Conservation (phyloP, 306 rosid genomes). For the Crataegus laevigata region DNA sequence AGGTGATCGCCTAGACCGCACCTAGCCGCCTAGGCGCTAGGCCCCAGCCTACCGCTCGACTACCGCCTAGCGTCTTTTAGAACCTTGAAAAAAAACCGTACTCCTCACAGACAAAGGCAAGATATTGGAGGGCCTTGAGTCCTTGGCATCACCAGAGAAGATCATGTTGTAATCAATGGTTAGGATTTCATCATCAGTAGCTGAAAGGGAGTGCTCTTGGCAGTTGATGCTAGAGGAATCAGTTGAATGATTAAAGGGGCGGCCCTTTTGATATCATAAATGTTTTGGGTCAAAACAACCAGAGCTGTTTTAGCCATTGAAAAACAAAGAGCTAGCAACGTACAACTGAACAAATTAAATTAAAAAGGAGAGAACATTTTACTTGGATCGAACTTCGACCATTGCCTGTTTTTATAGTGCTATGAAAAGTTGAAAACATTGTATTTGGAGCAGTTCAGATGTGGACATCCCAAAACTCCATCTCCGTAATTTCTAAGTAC, state of each 20-base stretch:
- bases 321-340: neutral
- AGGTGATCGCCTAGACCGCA: too few species aligned
- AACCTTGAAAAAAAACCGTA: constrained; percentile 20
- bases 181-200: neutral
- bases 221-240: neutral
- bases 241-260: neutral
- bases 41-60: too few species aligned
- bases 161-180: constrained; percentile 11
- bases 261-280: neutral
- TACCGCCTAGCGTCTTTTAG: too few species aligned
- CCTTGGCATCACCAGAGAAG: constrained; percentile 1
- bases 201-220: neutral
- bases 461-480: neutral
- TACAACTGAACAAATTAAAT: neutral
- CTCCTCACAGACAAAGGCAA: neutral
- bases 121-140: neutral
- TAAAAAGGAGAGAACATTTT: neutral
- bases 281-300: neutral
- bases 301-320: neutral
- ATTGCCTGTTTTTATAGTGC: neutral
- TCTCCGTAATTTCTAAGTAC: neutral
- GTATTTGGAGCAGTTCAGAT: too few species aligned
- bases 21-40: too few species aligned
- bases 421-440: too few species aligned
- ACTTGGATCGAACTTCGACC: neutral